Evolutionary conservation across 192 early-diverging fungal genomes (phyloP), one percentile per base, ranked within the genome.

Genomic region (Geranomyces michiganensis): DNA sequence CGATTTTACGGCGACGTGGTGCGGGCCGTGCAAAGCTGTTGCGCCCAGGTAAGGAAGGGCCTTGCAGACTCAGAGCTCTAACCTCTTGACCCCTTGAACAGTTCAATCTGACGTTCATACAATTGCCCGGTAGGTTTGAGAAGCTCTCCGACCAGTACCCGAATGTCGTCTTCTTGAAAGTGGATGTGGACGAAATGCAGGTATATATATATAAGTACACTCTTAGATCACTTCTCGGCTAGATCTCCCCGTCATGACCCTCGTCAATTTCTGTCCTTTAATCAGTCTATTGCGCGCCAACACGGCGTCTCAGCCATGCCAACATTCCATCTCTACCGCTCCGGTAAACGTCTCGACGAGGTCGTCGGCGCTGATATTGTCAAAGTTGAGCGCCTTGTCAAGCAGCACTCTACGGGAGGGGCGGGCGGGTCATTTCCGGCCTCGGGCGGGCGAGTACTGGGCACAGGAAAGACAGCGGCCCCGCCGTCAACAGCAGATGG

Each of bases 1-100:
- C 45, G 91, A 95, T 73, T 95, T 90, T 80, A 80, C 81, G 56
- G 93, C 91, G 56, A 80, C 73, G 67, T 94, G 94, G 94, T 96
- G 94, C 80, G 92, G 91, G 26, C 91, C 94, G 48, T 96, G 93
- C 86, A 91, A 90, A 79, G 63, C 87, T 41, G 87, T 93, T 72
- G 72, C 79, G 15, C 89, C 90, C 58, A 77, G n/a, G n/a, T n/a
- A n/a, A n/a, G n/a, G n/a, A n/a, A n/a, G n/a, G n/a, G n/a, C n/a
- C n/a, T 77, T 70, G 6, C 14, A 24, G 1, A 26, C 22, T n/a
- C 43, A 0, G 17, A n/a, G 15, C 67, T 10, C 14, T 17, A 67
- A 67, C 6, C 17, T 70, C 41, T 13, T 26, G 19, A 64, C 29
- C 24, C 14, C 29, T 65, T 66, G 14, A 17, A 17, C 26, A 32